Conservation (phyloP, 2,329 filamentous ascomycete genomes). For the Colletotrichum navitas region DNA sequence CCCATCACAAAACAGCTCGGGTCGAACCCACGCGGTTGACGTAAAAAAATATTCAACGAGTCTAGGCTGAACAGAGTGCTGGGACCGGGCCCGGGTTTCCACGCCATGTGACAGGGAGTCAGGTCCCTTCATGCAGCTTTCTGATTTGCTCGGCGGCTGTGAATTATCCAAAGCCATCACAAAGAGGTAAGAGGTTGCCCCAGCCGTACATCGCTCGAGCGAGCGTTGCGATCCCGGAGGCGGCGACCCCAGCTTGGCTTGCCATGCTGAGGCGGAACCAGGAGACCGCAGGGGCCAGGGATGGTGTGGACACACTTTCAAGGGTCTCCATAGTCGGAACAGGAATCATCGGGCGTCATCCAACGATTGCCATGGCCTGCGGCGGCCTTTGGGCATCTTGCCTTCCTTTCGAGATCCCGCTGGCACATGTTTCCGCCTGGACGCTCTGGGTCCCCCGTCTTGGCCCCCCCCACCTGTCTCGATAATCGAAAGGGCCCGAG, state of each 20-base stretch:
- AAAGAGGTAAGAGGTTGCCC: conserved; percentile 30
- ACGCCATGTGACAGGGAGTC: conserved; percentile 14
- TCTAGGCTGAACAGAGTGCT: conserved; percentile 37
- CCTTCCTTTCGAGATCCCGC: conserved; percentile 15
- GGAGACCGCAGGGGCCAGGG: conserved; percentile 21
- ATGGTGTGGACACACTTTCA: not conserved
- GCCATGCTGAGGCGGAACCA: conserved; percentile 18
- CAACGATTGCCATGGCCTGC: conserved; percentile 34
- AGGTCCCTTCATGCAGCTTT: conserved; percentile 33
- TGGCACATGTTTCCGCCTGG: conserved; percentile 39
- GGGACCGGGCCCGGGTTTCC: conserved; percentile 39
- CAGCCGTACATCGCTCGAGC: conserved; percentile 9
- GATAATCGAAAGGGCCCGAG: conserved; percentile 1
- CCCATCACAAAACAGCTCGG: conserved; percentile 31
- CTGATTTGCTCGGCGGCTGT: conserved; percentile 37
- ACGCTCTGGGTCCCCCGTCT: conserved; percentile 9
- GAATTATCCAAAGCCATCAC: conserved; percentile 36
- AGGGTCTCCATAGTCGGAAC: conserved; percentile 36
- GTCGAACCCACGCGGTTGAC: conserved; percentile 38
- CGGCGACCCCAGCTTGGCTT: conserved; percentile 31
- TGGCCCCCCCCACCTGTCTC: conserved; percentile 12
- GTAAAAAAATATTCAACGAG: conserved; percentile 40
- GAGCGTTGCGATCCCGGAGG: conserved; percentile 42
- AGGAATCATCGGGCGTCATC: conserved; percentile 30
- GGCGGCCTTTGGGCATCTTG: conserved; percentile 17